A percentile compares a stretch with the other conserved stretches of the same genome.
Evolutionary conservation across 2,329 filamentous ascomycete species (phyloP).

Genomic region (Hyphodiscus sp.): DNA sequence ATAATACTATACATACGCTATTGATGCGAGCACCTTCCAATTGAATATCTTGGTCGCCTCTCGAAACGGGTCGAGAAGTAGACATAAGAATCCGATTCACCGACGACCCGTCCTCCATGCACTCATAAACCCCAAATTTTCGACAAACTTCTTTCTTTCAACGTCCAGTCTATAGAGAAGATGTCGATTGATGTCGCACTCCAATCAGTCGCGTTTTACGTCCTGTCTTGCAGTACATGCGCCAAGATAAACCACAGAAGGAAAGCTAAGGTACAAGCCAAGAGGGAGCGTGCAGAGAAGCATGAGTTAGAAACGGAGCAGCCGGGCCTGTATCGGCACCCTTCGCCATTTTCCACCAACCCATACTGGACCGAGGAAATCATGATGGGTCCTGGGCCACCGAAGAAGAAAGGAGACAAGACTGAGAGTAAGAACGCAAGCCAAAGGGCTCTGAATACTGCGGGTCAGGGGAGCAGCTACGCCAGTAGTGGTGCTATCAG

Average conservation of each 20-base stretch:
- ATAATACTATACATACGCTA: no score
- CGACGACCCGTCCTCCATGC: constrained; percentile 12
- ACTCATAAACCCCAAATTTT: constrained; percentile 13
- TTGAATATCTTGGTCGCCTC: constrained; percentile 12
- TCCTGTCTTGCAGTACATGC: constrained; percentile 74
- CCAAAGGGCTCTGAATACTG: constrained; percentile 52
- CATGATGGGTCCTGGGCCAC: constrained; percentile 67
- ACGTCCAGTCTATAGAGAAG: neutral
- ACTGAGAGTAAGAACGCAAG: constrained; percentile 48
- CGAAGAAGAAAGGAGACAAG: constrained; percentile 50
- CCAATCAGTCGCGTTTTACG: constrained; percentile 73
- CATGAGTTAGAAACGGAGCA: constrained; percentile 60
- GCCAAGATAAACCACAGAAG: constrained; percentile 62
- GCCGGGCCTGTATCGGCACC: constrained; percentile 71
- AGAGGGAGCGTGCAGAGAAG: constrained; percentile 60
- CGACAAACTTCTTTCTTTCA: constrained; percentile 7
- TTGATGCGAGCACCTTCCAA: neutral
- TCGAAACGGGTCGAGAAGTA: constrained; percentile 14
- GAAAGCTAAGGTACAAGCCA: constrained; percentile 64
- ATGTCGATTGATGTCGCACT: constrained; percentile 55
- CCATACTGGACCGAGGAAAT: constrained; percentile 88
- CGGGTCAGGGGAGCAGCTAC: constrained; percentile 49
- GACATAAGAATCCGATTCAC: neutral
- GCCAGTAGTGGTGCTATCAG: constrained; percentile 31
- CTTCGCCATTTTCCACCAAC: constrained; percentile 78